These are phyloP conservation scores for Mycena capillaripes DNA, from an alignment of 768 basidiomycete species.

Conservation along the genomic window DNA sequence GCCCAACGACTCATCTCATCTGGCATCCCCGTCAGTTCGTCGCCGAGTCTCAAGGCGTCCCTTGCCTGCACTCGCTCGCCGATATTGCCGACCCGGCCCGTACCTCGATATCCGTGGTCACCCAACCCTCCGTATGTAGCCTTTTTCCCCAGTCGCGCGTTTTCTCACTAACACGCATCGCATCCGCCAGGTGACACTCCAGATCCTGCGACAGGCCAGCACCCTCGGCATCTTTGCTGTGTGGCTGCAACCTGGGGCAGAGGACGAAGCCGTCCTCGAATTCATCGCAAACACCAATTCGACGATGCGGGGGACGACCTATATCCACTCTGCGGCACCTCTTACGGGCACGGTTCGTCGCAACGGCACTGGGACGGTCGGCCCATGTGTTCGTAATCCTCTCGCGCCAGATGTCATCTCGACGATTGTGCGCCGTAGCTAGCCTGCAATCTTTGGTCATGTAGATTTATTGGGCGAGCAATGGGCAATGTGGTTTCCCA, in stretches of 20 bases:
- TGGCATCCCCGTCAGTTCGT: constrained; percentile 14
- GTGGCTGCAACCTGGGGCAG: constrained; percentile 79
- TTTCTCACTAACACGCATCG: neutral
- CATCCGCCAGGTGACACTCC: constrained; percentile 59
- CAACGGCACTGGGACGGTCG: neutral
- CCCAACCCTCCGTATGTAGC: constrained; percentile 60
- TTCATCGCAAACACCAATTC: constrained; percentile 25
- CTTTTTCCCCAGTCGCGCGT: neutral
- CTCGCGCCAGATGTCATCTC: constrained; percentile 25
- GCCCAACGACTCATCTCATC: neutral
- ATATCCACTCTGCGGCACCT: constrained; percentile 12
- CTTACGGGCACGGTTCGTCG: neutral
- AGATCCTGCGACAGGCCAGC: constrained; percentile 62
- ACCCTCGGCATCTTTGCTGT: constrained; percentile 60
- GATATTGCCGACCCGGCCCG: constrained; percentile 58
- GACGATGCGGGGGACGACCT: constrained; percentile 9
- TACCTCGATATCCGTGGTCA: constrained; percentile 69
- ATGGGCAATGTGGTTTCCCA: too few relatives aligned
- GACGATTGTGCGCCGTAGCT: neutral
- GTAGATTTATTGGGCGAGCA: neutral
- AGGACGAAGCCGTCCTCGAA: constrained; percentile 55
- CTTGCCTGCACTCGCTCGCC: constrained; percentile 55
- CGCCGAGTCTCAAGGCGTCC: constrained; percentile 57
- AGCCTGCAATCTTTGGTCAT: neutral
- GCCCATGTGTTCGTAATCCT: neutral